Base-by-base conservation (phyloP, 192 early-diverging fungal genomes). In the Glomus cerebriforme region DNA sequence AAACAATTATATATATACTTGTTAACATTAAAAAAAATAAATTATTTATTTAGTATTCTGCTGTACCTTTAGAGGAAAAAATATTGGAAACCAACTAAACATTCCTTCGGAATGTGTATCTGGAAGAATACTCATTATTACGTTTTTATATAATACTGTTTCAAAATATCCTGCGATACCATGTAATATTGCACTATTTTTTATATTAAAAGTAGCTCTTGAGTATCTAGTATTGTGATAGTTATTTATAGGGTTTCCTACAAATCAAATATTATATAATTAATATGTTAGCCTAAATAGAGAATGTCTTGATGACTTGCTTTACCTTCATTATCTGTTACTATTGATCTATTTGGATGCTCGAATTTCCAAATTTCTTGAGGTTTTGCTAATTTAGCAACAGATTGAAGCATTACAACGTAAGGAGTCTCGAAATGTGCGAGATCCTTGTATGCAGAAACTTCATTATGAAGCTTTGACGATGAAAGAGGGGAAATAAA, bases 71-170 rank as follows among this genome's bases (percentile, higher is more conserved):
- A 95, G 63, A 4, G 98, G 98, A 81, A 99, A 98, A 81, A 90
- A 98, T 72, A 99, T 96, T 1, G 98, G 97, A 83, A 99, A 99
- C 98, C 98, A 99, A 79, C 93, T 95, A 79, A 96, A 94, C 98
- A 99, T 99, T 2, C 89, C 95, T 19, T 91, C 87, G 1, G 96
- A 95, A 77, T 99, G 97, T 8, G 94, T 93, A 7, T 71, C 78
- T 2, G 98, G 98, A 60, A 91, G 87, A 75, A 96, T 99, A 64
- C 87, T 89, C 26, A 91, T 81, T 76, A 88, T 86, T 0, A 98
- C 90, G 73, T 95, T 87, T 62, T 92, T 92, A 84, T 98, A 98
- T 35, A 99, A 87, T 39, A 92, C 89, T 1, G 94, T 88, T 80
- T 99, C 97, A 87, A 99, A 99, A 83, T 96, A 99, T 12, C 96